Percentiles rank a stretch among this genome's conserved stretches.
Conservation (phyloP, 2,329 filamentous ascomycete species). For the Juglanconis juglandina region DNA sequence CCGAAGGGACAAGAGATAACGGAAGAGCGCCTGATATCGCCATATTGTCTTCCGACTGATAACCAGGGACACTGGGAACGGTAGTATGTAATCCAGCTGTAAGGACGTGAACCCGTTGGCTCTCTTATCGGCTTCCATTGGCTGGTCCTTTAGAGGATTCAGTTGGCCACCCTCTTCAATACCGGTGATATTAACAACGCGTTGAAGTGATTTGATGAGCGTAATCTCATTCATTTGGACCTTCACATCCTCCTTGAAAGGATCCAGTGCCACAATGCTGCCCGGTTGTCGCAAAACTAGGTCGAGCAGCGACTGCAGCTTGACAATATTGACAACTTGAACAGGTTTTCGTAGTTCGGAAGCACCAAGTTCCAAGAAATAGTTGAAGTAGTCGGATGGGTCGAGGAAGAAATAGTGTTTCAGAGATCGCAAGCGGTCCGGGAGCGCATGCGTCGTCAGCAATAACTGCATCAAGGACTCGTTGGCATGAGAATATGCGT, state of each 20-base stretch:
- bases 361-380: slow-evolving; percentile 88
- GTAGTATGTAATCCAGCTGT: slow-evolving; percentile 89
- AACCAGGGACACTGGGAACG: slow-evolving; percentile 91
- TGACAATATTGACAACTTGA: slow-evolving; percentile 83
- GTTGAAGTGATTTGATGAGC: slow-evolving; percentile 88
- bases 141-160: slow-evolving; percentile 65
- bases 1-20: slow-evolving; percentile 84
- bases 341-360: slow-evolving; percentile 89
- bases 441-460: slow-evolving; percentile 86
- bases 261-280: slow-evolving; percentile 87
- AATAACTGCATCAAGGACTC: slow-evolving; percentile 87
- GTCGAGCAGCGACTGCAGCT: slow-evolving; percentile 93
- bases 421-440: slow-evolving; percentile 79
- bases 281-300: slow-evolving; percentile 94
- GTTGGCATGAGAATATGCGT: slow-evolving; percentile 92
- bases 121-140: slow-evolving; percentile 77
- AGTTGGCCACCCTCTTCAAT: slow-evolving; percentile 87
- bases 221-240: slow-evolving; percentile 95
- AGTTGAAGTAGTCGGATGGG: slow-evolving; percentile 95
- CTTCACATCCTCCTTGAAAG: slow-evolving; percentile 97
- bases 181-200: slow-evolving; percentile 93
- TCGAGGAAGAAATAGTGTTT: slow-evolving; percentile 99
- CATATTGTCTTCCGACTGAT: slow-evolving; percentile 96
- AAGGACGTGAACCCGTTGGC: slow-evolving; percentile 88
- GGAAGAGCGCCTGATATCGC: slow-evolving; percentile 92